Evolutionary conservation across 2,329 filamentous ascomycete species (phyloP).

Genomic region (Lachnellula subtilissima): DNA sequence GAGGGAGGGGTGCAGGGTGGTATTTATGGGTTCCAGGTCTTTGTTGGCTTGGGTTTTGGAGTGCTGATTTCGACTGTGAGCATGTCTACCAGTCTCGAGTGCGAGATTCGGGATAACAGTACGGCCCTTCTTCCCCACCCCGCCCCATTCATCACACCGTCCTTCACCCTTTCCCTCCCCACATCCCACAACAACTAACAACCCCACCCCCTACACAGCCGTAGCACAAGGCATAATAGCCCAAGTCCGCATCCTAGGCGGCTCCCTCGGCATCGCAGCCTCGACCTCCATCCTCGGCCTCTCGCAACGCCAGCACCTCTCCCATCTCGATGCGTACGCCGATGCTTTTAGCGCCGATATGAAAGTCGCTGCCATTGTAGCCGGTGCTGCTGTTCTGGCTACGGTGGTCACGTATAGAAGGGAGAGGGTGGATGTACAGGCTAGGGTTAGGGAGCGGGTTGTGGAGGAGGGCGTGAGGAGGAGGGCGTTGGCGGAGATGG

Average conservation of each 20-base stretch:
- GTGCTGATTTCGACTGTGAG: not conserved
- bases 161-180: too few species aligned
- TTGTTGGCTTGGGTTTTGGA: slow-evolving; percentile 4
- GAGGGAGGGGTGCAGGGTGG: not conserved
- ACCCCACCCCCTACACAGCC: not conserved
- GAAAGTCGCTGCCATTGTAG: slow-evolving; percentile 20
- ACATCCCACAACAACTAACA: not conserved
- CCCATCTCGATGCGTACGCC: slow-evolving; percentile 14
- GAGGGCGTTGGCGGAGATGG: not conserved
- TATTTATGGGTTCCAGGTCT: slow-evolving; percentile 1
- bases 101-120: slow-evolving; percentile 3
- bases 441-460: not conserved
- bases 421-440: not conserved
- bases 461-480: not conserved
- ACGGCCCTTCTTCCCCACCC: not conserved
- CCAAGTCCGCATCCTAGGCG: slow-evolving; percentile 56
- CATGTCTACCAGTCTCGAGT: not conserved
- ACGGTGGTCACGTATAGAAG: slow-evolving; percentile 8
- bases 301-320: slow-evolving; percentile 8
- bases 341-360: slow-evolving; percentile 21
- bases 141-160: not conserved
- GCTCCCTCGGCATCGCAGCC: slow-evolving; percentile 52
- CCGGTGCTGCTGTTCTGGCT: slow-evolving; percentile 11
- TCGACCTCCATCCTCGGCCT: slow-evolving; percentile 51
- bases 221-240: slow-evolving; percentile 35